Evolutionary conservation across 108 stramenopile species (phyloP).

Genomic region (Nitzschia inconspicua): DNA sequence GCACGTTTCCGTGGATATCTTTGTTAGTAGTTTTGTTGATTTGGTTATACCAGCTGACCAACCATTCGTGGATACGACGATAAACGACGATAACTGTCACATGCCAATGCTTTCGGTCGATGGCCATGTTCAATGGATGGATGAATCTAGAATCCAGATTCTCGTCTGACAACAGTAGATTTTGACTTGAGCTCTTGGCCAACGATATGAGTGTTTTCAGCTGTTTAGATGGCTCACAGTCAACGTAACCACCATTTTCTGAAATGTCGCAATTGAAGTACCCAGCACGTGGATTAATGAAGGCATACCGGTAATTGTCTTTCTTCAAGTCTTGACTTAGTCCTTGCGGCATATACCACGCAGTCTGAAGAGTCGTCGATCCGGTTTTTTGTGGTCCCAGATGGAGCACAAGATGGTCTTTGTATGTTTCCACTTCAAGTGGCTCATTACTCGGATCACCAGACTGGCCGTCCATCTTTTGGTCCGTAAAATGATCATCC

Average conservation of each 20-base stretch:
- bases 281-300: neutral
- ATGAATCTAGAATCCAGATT: slow-evolving; percentile 3
- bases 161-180: slow-evolving; percentile 10
- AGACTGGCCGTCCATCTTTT: too few species aligned
- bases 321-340: neutral
- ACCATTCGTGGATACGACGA: slow-evolving; percentile 8
- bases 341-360: neutral
- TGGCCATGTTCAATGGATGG: neutral
- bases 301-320: slow-evolving; percentile 9
- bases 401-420: slow-evolving; percentile 5
- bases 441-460: too few species aligned
- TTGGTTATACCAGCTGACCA: slow-evolving; percentile 11
- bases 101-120: slow-evolving; percentile 6
- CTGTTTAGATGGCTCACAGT: neutral
- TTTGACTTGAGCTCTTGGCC: neutral
- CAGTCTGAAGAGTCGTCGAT: slow-evolving; percentile 7
- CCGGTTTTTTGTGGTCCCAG: slow-evolving; percentile 11
- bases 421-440: too few species aligned
- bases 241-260: neutral
- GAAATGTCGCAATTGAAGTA: slow-evolving; percentile 9
- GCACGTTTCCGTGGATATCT: slow-evolving; percentile 5
- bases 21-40: slow-evolving; percentile 12
- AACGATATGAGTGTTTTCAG: neutral
- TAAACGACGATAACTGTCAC: slow-evolving; percentile 11
- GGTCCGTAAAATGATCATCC: too few species aligned